Evolutionary conservation across 345 rosid genomes (phyloP).

Genomic region (Populus simonii): DNA sequence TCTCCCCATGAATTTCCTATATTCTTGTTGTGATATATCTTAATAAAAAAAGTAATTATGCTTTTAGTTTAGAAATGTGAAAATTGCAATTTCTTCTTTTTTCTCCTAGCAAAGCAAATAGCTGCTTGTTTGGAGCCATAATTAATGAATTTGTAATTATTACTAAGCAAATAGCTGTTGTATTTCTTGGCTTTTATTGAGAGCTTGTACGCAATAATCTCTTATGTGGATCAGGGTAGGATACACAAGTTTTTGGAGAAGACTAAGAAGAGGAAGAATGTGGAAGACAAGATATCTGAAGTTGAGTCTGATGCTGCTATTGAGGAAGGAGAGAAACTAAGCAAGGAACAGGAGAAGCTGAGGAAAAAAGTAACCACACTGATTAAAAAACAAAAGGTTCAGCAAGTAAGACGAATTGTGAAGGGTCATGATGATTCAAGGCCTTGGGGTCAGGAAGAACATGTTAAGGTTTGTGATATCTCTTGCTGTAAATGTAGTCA

Average conservation of each 20-base stretch:
- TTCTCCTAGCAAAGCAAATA: not conserved
- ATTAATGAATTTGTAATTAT: not conserved
- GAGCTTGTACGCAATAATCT: conserved; percentile 12
- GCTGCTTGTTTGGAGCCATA: not conserved
- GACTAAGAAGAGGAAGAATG: conserved; percentile 53
- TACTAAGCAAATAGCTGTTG: not conserved
- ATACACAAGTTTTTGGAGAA: conserved; percentile 69
- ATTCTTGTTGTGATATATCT: not conserved
- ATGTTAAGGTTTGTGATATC: conserved; percentile 63
- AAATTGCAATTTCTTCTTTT: not conserved
- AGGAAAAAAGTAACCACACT: conserved; percentile 56
- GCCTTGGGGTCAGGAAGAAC: conserved; percentile 95
- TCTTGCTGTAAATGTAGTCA: conserved; percentile 8
- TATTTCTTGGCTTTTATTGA: not conserved
- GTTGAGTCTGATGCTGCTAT: conserved; percentile 35
- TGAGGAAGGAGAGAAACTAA: conserved; percentile 29
- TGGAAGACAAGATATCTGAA: conserved; percentile 21
- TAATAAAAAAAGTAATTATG: not conserved
- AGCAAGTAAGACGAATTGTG: conserved; percentile 53
- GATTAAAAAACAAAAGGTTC: conserved; percentile 64
- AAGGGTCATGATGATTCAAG: conserved; percentile 52
- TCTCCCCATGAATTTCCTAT: not conserved
- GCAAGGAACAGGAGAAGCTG: conserved; percentile 49
- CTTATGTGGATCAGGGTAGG: conserved; percentile 51
- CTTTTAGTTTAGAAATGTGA: not conserved